Evolutionary conservation across 1,284 basidiomycete genomes (phyloP).

Genomic region (Taiwanofungus camphoratus): DNA sequence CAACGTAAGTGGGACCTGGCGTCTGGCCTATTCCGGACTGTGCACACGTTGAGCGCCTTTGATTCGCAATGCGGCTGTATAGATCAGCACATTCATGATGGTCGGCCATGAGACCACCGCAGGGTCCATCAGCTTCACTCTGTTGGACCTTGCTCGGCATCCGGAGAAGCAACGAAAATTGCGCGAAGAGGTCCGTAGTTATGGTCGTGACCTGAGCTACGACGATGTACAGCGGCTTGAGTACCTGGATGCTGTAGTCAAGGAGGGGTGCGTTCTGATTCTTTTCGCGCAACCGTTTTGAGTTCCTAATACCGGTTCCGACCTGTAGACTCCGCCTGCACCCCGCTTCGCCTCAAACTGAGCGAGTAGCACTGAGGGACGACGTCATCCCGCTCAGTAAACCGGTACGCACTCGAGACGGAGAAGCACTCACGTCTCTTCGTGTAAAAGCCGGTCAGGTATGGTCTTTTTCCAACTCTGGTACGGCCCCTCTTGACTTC

Average conservation of each 20-base stretch:
- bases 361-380: conserved; percentile 33
- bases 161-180: conserved; percentile 44
- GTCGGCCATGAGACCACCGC: conserved; percentile 32
- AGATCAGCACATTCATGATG: conserved; percentile 25
- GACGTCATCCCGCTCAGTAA: conserved; percentile 39
- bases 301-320: neutral
- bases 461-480: conserved; percentile 21
- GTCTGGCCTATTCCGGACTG: neutral
- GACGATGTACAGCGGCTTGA: conserved; percentile 40
- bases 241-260: conserved; percentile 51
- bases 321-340: conserved; percentile 32
- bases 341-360: conserved; percentile 34
- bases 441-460: conserved; percentile 34
- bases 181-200: conserved; percentile 41
- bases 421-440: conserved; percentile 26
- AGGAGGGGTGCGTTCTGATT: conserved; percentile 17
- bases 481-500: neutral
- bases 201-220: conserved; percentile 27
- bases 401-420: conserved; percentile 30
- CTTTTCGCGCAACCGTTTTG: neutral
- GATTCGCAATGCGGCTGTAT: neutral
- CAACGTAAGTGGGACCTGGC: conserved; percentile 17
- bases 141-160: conserved; percentile 41
- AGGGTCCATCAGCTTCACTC: conserved; percentile 26
- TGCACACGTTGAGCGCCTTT: neutral